Base-by-base conservation (phyloP, 2,329 filamentous ascomycete species). In the Pyricularia pennisetigena region DNA sequence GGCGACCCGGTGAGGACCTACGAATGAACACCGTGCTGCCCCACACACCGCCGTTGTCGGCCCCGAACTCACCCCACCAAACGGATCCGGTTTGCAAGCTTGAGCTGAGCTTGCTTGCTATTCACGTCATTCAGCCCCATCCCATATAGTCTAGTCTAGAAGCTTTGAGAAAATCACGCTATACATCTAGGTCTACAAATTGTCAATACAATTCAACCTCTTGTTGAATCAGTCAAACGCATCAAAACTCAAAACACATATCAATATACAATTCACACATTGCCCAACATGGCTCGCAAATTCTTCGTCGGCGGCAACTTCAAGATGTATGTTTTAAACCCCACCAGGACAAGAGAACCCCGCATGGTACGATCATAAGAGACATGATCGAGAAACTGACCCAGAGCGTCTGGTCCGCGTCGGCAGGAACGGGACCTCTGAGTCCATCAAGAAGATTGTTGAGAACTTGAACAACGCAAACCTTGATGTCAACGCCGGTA, bases 301-400 rank as follows among this genome's bases (percentile, higher is more conserved):
- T 97, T 97, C 86, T 97, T 97, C 81, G 92, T 97, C 81, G 94
- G 94, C 81, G 94, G 94, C 79, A 99, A 99, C 90, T 98, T 98
- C 86, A 98, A 99, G 88, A 98, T 98, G 94, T 97, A 83, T 78
- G 86, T 80, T 54, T 72, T 3, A 73, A 71, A 71, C 72, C 73
- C 74, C 71, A 16, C 64, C 23, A 65, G 9, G 23, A 20, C 23
- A 14, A 26, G 26, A 65, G 14, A 65, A 65, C 64, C 26, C n/a
- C 26, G n/a, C 30, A 41, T 41, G 14, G 20, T 29, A 28, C 23
- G 29, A 23, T 54, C 26, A 30, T 20, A 66, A 16, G 24, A 41
- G 26, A 32, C 8, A 64, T 12, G 9, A 3, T 26, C 57, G 23
- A 26, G 57, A n/a, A 28, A 26, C 57, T 61, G 24, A 61, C 54